phyloP scores from a whole-genome alignment of 257 asterid genomes.

The Asclepias syriaca region DNA sequence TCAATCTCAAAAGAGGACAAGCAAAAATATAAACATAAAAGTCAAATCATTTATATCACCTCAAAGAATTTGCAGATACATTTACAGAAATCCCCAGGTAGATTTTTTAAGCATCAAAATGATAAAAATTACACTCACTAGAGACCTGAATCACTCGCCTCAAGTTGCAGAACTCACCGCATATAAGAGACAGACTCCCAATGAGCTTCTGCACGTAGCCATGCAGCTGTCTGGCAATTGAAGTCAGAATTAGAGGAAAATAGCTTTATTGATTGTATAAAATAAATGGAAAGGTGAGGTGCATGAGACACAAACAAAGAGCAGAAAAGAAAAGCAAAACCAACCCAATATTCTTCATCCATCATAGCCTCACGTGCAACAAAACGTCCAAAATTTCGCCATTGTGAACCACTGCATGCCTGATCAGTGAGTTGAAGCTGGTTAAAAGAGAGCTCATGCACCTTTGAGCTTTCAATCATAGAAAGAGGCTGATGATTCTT shows the following conservation, averaged over 20 bases:
- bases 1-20: constrained; percentile 16
- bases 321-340: constrained; percentile 31
- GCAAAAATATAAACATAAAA: constrained; percentile 10
- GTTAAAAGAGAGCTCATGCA: constrained; percentile 61
- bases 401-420: constrained; percentile 46
- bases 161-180: constrained; percentile 45
- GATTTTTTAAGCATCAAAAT: neutral
- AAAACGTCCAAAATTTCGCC: constrained; percentile 69
- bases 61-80: neutral
- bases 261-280: constrained; percentile 37
- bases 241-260: constrained; percentile 45
- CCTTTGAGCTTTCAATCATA: constrained; percentile 45
- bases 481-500: constrained; percentile 35
- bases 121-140: neutral
- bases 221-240: constrained; percentile 84
- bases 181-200: constrained; percentile 78
- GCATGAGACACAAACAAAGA: neutral
- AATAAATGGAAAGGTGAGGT: constrained; percentile 18
- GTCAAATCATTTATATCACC: neutral
- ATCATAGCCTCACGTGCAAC: constrained; percentile 75
- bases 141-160: constrained; percentile 4
- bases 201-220: constrained; percentile 97
- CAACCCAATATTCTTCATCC: constrained; percentile 97
- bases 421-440: constrained; percentile 68
- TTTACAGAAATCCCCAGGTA: neutral